Percentiles rank a stretch among this genome's conserved stretches.
Evolutionary conservation across 192 early-diverging fungal genomes (phyloP).

Genomic region (Ambispora gerdemannii): DNA sequence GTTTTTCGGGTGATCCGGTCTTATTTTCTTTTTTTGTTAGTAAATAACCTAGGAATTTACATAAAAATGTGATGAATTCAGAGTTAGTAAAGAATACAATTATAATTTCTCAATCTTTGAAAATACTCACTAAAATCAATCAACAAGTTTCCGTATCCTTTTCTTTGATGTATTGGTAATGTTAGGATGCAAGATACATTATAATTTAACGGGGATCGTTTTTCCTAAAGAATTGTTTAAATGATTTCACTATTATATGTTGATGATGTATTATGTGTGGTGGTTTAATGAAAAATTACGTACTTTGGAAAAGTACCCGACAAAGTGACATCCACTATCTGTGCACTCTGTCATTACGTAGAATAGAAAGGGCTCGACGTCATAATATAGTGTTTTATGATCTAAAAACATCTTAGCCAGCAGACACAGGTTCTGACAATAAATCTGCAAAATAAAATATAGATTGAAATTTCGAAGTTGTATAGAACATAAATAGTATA

Average conservation of each 20-base stretch:
- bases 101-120: not conserved
- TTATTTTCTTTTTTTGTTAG: conserved; percentile 72
- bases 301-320: conserved; percentile 95
- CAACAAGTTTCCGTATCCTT: conserved; percentile 88
- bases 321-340: conserved; percentile 76
- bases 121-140: conserved; percentile 81
- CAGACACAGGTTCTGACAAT: conserved; percentile 96
- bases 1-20: conserved; percentile 86
- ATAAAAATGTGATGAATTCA: too few species aligned
- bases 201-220: conserved; percentile 74
- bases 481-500: not conserved
- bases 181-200: conserved; percentile 95
- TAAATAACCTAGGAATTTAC: conserved; percentile 61
- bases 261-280: not conserved
- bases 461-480: not conserved
- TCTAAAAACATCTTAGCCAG: conserved; percentile 96
- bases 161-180: conserved; percentile 82
- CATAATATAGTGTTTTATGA: conserved; percentile 97
- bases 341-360: conserved; percentile 90
- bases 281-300: not conserved
- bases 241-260: not conserved
- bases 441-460: conserved; percentile 52
- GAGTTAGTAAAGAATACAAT: not conserved
- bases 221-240: conserved; percentile 56
- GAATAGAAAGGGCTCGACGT: conserved; percentile 96